Evolutionary conservation across 2,329 filamentous ascomycete genomes (phyloP), one percentile per base, ranked within the genome.

Genomic region (Arthrobotrys megalospora): DNA sequence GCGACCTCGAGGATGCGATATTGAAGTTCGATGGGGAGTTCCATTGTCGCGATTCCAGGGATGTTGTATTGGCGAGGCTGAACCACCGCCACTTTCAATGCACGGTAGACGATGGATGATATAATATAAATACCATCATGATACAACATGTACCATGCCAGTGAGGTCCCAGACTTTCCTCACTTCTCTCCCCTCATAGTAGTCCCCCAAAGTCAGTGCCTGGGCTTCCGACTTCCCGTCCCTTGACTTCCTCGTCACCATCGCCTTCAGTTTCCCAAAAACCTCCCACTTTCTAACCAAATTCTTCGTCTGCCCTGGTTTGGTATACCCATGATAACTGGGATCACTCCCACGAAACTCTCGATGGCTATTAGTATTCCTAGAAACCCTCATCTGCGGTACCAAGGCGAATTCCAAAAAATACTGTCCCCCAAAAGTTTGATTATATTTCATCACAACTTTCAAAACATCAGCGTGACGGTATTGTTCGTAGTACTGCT

Each of bases 401-500:
- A 43, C 1, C 19, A 60, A n/a, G 11, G 55, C 55, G 8, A 60
- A 60, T 10, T 60, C 55, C 19, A 60, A 24, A 24, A 24, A 41
- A 43, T 19, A 43, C 3, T 8, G 1, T 1, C 55, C 55, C 14
- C 6, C n/a, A 6, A 2, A 2, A 12, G 21, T 43, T 24, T 16
- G 4, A 6, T 8, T 60, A 43, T 41, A 60, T 12, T 60, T 60
- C 55, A 60, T 60, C 10, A 60, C 55, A 2, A 60, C 36, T n/a
- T 43, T 60, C 3, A 60, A 16, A 21, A 60, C 19, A 60, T 60
- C 55, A 0, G 55, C 36, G 14, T 60, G 36, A 34, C 19, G 7
- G 19, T 60, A 60, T 1, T 24, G 43, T 1, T 6, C 16, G 19
- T 60, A 60, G 12, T 60, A 60, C 1, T 0, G 10, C 11, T 16